Base-by-base conservation (phyloP, 1,139 yeast genomes). In the Nematodospora anomalae region DNA sequence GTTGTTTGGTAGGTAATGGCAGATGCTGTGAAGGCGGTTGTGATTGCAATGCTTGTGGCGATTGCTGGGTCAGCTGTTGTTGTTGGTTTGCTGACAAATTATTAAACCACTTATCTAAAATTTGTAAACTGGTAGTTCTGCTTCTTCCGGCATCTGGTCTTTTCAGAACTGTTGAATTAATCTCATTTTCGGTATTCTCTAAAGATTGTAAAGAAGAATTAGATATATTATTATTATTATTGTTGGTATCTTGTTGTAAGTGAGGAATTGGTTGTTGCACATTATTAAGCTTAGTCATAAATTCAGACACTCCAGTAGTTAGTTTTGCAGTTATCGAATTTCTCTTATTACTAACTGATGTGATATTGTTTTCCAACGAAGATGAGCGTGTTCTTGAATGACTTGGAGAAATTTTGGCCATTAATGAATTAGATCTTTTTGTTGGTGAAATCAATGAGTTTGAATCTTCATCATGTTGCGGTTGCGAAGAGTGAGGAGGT, bases 91-190 rank as follows among this genome's bases (percentile, higher is more conserved):
- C 29, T 7, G 32, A 47, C 7, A 68, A 48, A 42, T 66, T 68
- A 41, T 57, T 63, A 43, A 70, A 64, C 74, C 74, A 70, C 43
- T 62, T 66, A 41, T 70, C 76, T 71, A 70, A 65, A 22, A 68
- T 57, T 45, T 69, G 75, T 26, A 67, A 47, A 43, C 74, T 67
- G 22, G 72, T 51, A 7, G 72, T 61, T 41, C 74, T 55, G 31
- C 57, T 55, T 31, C 71, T 48, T n/a, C 39, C 44, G 37, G 53
- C 53, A 14, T 63, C 67, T 1, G 67, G 62, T 32, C 38, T 26
- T 23, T 13, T 24, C 12, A 10, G 10, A 24, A 40, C 37, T 18
- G 34, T 40, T 6, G 37, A 25, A 7, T 31, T 34, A n/a, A 31
- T 28, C 28, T 44, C 50, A n/a, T 32, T 33, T 15, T 46, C 54